Evolutionary conservation across 371 early-diverging fungal genomes (phyloP), one percentile per base, ranked within the genome.

Genomic region (Batkoa obscura): DNA sequence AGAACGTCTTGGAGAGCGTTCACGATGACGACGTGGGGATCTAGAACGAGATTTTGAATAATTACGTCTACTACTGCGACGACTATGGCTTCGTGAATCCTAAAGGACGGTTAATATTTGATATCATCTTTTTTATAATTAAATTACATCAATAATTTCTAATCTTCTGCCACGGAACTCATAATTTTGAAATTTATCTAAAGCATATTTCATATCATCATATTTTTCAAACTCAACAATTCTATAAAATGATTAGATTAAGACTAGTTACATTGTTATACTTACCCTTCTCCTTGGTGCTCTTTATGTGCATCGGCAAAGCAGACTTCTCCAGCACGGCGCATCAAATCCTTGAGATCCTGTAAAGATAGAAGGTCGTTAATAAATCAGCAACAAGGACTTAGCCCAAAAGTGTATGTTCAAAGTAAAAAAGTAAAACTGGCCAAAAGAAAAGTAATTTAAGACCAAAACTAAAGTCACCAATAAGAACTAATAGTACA

Each of bases 271-370:
- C 5, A 46, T 30, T n/a, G 37, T 30, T 13, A 5, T 55, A 39
- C 70, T 70, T 73, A 86, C 87, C 94, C 95, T 67, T 85, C 83
- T 37, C 86, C 84, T 39, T 84, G 80, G 50, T 84, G 78, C 55
- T 77, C 77, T 62, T 76, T 78, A 70, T 80, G 80, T 37, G 86
- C 78, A 64, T 93, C 90, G 33, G 95, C 83, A 74, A 87, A 95
- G 37, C 83, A 78, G 5, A 95, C 94, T 68, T 91, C 90, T 58
- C 94, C 94, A 55, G 90, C 93, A 61, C 84, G 84, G 64, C 93
- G 87, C 77, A 92, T 84, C 66, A 88, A 74, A 68, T 94, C 94
- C 73, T 95, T 95, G 72, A 95, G 78, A 72, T 89, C 93, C 93
- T 94, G 69, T 64, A 43, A 23, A 23, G 23, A 23, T 23, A 23